phyloP scores from a whole-genome alignment of 257 asterid genomes.

The Nicotiana undulata region DNA sequence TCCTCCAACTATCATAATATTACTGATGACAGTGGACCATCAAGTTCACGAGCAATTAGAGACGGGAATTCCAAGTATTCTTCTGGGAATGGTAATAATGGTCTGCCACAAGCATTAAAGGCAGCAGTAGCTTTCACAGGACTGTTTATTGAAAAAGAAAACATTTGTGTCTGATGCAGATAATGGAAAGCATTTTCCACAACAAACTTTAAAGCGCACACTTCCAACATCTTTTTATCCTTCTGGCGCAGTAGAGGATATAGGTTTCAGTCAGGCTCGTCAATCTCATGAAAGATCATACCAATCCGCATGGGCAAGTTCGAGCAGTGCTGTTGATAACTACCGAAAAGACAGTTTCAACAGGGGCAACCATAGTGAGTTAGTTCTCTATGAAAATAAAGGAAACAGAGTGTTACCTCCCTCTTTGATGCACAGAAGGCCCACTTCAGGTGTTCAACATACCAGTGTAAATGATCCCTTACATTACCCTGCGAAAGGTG shows the following conservation, averaged over 20 bases:
- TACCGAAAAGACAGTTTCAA: slow-evolving; percentile 19
- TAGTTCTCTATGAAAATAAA: slow-evolving; percentile 31
- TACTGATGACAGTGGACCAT: slow-evolving; percentile 33
- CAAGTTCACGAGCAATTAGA: slow-evolving; percentile 25
- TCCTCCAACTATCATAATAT: slow-evolving; percentile 11
- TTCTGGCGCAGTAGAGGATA: slow-evolving; percentile 36
- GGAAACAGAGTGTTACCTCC: slow-evolving; percentile 59
- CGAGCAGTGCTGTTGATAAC: slow-evolving; percentile 34
- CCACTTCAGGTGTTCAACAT: slow-evolving; percentile 32
- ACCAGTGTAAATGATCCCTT: slow-evolving; percentile 40
- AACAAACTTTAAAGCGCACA: slow-evolving; percentile 34
- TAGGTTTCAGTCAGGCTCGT: slow-evolving; percentile 42
- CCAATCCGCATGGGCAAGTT: slow-evolving; percentile 34
- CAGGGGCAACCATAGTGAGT: slow-evolving; percentile 25
- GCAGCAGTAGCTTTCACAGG: background rate
- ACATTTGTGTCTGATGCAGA: slow-evolving; percentile 20
- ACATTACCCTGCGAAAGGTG: slow-evolving; percentile 49
- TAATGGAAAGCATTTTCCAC: slow-evolving; percentile 19
- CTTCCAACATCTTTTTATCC: slow-evolving; percentile 45
- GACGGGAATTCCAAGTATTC: slow-evolving; percentile 17
- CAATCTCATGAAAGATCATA: slow-evolving; percentile 32
- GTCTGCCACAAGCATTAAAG: background rate
- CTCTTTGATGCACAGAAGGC: slow-evolving; percentile 39
- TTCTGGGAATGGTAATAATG: slow-evolving; percentile 22
- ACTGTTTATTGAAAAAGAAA: slow-evolving; percentile 1